Base-by-base conservation (phyloP, 768 basidiomycete genomes). In the Leccinum disarticulatum region DNA sequence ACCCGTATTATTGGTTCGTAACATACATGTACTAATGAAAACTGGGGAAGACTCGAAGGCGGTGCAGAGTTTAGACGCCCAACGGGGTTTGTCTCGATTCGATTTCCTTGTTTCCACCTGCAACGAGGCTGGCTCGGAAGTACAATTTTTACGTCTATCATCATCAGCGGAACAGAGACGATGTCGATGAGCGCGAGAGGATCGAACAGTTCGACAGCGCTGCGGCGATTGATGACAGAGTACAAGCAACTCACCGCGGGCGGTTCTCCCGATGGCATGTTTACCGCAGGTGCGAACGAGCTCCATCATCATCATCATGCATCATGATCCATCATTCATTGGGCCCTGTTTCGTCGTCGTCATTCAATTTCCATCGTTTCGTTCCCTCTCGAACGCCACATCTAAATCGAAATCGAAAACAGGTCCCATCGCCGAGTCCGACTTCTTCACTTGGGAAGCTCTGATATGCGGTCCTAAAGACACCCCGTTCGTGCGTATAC, bases 401-500 rank as follows among this genome's bases (percentile, higher is more conserved):
- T 30, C 33, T 25, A 52, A 49, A n/a, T n/a, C 31, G 43, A 35
- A 22, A 48, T 9, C 41, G 27, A 46, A 13, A 25, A 63, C 70
- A 90, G 94, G 94, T 1, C 94, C 94, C 41, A 80, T 95, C 64
- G 87, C 91, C 56, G 94, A 97, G 76, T 86, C 88, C 57, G 93
- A 97, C 74, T 93, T 98, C 79, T 93, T 97, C 75, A 90, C 87
- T 58, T 96, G 95, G 95, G 95, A 97, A 75, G 94, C 95, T 8
- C 80, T 98, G 66, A 94, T 98, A 55, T 88, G 85, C 69, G 95
- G 95, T 3, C 95, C 95, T 22, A 91, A 95, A 69, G 95, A 93
- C 62, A 98, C 95, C 36, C 95, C 95, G 2, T 97, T 95, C 68
- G 92, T 94, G 74, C 73, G 87, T 78, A 25, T 25, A 46, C 10